A percentile compares a stretch with the other conserved stretches of the same genome.
phyloP scores from a whole-genome alignment of 129 eudicot genomes.

The Deinandra increscens region DNA sequence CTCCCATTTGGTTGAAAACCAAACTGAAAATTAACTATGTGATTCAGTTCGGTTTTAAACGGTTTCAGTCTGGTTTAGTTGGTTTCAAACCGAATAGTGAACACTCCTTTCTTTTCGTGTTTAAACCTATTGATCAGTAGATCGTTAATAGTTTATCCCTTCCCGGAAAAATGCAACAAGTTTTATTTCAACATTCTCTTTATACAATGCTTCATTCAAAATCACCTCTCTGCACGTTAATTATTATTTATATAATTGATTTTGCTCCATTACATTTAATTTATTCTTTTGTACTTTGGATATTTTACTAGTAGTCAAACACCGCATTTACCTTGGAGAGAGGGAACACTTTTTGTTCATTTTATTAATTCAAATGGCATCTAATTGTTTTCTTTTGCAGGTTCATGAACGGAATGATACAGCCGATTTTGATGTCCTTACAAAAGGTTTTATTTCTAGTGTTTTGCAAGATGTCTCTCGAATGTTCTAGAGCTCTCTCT shows the following conservation, averaged over 20 bases:
- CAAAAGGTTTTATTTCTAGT: conserved; percentile 59
- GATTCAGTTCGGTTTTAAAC: too few species aligned
- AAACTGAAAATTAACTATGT: too few species aligned
- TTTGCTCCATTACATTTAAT: neutral
- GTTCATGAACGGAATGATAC: conserved; percentile 67
- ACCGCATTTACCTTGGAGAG: neutral
- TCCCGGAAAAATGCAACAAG: neutral
- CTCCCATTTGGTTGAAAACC: too few species aligned
- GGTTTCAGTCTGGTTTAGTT: too few species aligned
- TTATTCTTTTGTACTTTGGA: conserved; percentile 8
- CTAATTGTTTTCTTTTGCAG: conserved; percentile 34
- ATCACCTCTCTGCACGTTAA: neutral
- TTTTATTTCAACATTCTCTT: neutral
- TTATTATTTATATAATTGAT: neutral
- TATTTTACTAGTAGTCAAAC: conserved; percentile 5
- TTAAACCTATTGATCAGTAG: too few species aligned
- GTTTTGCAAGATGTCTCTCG: neutral
- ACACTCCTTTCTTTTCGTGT: too few species aligned
- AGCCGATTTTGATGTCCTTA: conserved; percentile 63
- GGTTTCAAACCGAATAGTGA: too few species aligned
- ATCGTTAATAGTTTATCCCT: neutral
- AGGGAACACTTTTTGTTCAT: neutral
- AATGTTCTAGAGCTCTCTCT: conserved; percentile 1
- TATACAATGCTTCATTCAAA: neutral
- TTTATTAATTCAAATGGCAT: neutral